Evolutionary conservation across 1,139 yeast species (phyloP), one percentile per base, ranked within the genome.

Genomic region (Kluyveromyces sp.): DNA sequence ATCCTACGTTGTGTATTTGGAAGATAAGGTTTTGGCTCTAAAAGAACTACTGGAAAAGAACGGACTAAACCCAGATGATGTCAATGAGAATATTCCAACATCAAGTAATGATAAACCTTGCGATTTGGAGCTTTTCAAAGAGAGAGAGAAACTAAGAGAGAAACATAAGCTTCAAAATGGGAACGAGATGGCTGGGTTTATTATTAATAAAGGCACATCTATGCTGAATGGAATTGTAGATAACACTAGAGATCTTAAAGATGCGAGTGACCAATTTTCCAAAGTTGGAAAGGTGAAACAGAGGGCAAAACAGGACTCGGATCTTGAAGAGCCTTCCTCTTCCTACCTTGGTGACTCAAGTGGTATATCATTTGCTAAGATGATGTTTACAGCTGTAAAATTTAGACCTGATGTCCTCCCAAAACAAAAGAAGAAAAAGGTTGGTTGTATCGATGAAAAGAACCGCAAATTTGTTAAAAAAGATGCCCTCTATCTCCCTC

Each of bases 301-400:
- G 7, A 41, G 35, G 32, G 32, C 31, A 2, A 35, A 38, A 21
- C 26, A n/a, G 7, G 41, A 47, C 25, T n/a, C 27, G 8, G 38
- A 38, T 29, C 43, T 27, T 55, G 59, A 25, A 30, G 57, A 43
- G 49, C 68, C 62, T 30, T 73, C 67, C 45, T 61, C 67, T 25
- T 68, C 77, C 3, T 73, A 71, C 52, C 58, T 77, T 29, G 80
- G 80, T 25, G 78, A 76, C 37, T 71, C 81, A 1, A 72, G 83
- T 1, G 83, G 83, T 7, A 76, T 79, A 33, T 79, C 85, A 5
- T 87, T 89, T 67, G 88, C 94, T 3, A 77, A 79, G 50, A 69
- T 87, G 50, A 78, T 88, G 71, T 73, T 83, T 46, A 81, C 95
- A 0, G 94, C 95, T 0, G 79, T 85, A 25, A 81, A 79, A 56